Evolutionary conservation across 345 rosid species (phyloP).

Genomic region (Sonneratia alba): DNA sequence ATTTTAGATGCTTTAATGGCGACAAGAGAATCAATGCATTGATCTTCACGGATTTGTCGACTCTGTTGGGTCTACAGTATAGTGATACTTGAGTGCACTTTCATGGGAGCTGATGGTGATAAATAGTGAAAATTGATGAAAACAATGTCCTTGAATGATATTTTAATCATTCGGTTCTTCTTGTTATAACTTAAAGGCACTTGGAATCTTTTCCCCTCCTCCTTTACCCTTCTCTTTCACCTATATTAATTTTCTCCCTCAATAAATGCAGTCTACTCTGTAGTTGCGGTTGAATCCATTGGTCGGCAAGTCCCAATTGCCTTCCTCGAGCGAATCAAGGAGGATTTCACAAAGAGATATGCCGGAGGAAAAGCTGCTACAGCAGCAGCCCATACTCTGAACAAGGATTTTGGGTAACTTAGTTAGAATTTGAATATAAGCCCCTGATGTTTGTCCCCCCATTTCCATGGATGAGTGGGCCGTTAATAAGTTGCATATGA

Average conservation of each 20-base stretch:
- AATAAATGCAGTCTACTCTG: constrained; percentile 44
- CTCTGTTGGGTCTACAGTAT: neutral
- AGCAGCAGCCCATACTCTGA: constrained; percentile 36
- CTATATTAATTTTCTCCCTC: neutral
- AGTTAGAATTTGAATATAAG: neutral
- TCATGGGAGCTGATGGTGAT: neutral
- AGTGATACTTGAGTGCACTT: neutral
- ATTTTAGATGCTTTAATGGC: neutral
- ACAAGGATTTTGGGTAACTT: constrained; percentile 39
- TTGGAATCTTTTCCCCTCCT: neutral
- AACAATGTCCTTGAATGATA: neutral
- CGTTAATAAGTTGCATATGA: neutral
- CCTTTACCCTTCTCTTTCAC: neutral
- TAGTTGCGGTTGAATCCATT: constrained; percentile 49
- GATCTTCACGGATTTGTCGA: neutral
- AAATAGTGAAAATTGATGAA: too few species aligned
- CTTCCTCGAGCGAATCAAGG: constrained; percentile 51
- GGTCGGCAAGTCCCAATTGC: constrained; percentile 51
- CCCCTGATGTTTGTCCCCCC: neutral
- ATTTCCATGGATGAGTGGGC: neutral
- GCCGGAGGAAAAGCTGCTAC: constrained; percentile 46
- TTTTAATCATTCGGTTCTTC: neutral
- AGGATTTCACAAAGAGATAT: constrained; percentile 39
- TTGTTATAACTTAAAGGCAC: neutral
- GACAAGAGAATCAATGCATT: neutral